Percentiles rank a stretch among this genome's conserved stretches.
Conservation (phyloP, 1,139 yeast genomes). For the Geotrichum candidum region DNA sequence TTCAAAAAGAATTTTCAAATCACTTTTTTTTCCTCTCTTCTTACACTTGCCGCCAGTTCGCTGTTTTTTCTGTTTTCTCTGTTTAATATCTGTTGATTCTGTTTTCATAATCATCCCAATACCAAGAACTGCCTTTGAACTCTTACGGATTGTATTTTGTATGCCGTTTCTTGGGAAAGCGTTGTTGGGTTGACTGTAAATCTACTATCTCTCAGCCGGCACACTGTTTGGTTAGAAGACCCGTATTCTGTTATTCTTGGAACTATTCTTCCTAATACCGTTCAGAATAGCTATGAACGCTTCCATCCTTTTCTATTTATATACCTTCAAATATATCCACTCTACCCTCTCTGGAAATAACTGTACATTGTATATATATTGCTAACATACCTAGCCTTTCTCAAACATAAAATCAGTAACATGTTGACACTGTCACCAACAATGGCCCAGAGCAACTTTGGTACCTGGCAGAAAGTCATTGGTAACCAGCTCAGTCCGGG, state of each 20-base stretch:
- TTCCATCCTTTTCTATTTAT: conserved; percentile 34
- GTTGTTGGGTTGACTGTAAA: not conserved
- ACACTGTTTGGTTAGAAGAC: too few relatives aligned
- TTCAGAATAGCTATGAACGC: conserved; percentile 3
- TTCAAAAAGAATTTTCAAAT: not conserved
- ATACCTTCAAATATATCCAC: conserved; percentile 35
- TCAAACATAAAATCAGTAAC: conserved; percentile 59
- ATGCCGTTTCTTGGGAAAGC: not conserved
- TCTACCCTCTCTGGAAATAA: not conserved
- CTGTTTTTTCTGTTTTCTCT: too few relatives aligned
- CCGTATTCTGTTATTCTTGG: too few relatives aligned
- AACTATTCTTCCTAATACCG: too few relatives aligned
- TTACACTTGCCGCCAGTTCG: not conserved
- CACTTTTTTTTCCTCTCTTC: not conserved
- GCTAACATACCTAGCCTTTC: conserved; percentile 36
- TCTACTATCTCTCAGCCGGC: too few relatives aligned
- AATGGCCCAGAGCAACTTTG: conserved; percentile 91
- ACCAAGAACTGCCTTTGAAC: not conserved
- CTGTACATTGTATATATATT: not conserved
- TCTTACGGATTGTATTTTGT: not conserved
- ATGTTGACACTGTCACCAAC: conserved; percentile 97
- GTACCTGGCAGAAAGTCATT: conserved; percentile 78
- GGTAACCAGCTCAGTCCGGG: conserved; percentile 82
- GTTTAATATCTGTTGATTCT: not conserved
- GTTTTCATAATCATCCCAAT: not conserved